Evolutionary conservation across 176 grass and related monocot genomes (phyloP), one percentile per base, ranked within the genome.

Genomic region (Oryza nivara): DNA sequence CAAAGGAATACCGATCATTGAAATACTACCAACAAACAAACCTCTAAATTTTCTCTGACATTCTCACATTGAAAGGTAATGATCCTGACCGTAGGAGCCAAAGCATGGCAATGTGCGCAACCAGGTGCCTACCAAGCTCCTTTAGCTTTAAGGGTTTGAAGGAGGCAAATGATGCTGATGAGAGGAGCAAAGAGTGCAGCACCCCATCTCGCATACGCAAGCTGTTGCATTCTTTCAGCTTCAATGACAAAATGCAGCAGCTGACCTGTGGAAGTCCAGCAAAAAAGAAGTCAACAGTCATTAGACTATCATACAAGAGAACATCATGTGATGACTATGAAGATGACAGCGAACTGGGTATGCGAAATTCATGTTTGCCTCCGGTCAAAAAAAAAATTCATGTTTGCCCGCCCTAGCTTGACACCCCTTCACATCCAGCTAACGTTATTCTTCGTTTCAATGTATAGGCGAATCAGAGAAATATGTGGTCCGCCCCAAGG

Each of bases 281-380:
- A 74, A 98, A 90, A 78, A 93, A 87, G 74, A 98, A 88, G 47
- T 91, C 96, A 35, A 91, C 96, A 32, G 88, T 95, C 26, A 90
- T 98, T 47, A 88, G 81, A 51, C 81, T 98, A 30, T 92, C 91
- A n/a, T 98, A 95, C 81, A 92, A 92, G 81, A 95, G 93, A 75
- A 97, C 88, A 72, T 90, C 93, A 68, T 84, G 83, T 2, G 96
- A 92, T 20, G 81, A 76, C 67, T 90, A 85, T 71, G 86, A 92
- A 56, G 75, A 85, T 32, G 28, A 15, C n/a, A 83, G 80, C 83
- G 89, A 93, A 67, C 78, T 89, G 22, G 70, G 96, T 98, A 90
- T 86, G 87, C 67, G 28, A 28, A 28, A 28, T 28, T 28, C 28
- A 28, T 28, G 28, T 28, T 28, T 28, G 28, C 28, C 28, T 28